Evolutionary conservation across 495 filamentous ascomycete genomes (phyloP), one percentile per base, ranked within the genome.

Genomic region (Rhizodiscina lignyota): DNA sequence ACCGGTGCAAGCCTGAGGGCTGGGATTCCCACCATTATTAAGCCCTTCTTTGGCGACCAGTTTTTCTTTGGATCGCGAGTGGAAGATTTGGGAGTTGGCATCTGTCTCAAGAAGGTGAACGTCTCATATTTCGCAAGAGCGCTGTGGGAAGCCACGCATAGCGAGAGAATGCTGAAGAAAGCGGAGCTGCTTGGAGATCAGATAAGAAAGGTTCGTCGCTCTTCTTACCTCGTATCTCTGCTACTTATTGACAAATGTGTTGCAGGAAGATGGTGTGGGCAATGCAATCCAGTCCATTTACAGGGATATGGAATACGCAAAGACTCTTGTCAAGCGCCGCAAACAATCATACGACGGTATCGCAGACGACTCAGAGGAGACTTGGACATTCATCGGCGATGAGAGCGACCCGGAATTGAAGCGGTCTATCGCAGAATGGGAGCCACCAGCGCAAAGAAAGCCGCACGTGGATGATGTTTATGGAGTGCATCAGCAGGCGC

Each of bases 31-130:
- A 96, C 89, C 2, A 84, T 97, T 39, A 74, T 96, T 49, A 86
- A 91, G 40, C 89, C 89, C 0, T 96, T 94, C 58, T 97, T 97
- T 52, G 89, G 89, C 3, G 89, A 97, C 44, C 89, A 97, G 48
- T 93, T 82, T 63, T 97, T 97, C 62, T 96, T 87, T 49, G 89
- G 83, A 2, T 70, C 64, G 11, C 72, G 89, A 0, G 74, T 96
- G 3, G 85, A 94, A 53, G 85, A 94, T 48, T 56, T 97, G 3
- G 86, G 89, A 2, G 87, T 96, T 6, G 89, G 89, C 2, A 77
- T 92, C 33, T 85, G 72, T 48, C 64, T 97, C 53, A 84, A 79
- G 59, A 91, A 81, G 56, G 66, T 93, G 49, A 94, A 92, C 19
- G 74, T 79, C 29, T 77, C 64, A 37, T 65, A 77, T 22, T 87